Conservation (phyloP, 1,139 yeast species). For the Debaryomyces psychrophilus region DNA sequence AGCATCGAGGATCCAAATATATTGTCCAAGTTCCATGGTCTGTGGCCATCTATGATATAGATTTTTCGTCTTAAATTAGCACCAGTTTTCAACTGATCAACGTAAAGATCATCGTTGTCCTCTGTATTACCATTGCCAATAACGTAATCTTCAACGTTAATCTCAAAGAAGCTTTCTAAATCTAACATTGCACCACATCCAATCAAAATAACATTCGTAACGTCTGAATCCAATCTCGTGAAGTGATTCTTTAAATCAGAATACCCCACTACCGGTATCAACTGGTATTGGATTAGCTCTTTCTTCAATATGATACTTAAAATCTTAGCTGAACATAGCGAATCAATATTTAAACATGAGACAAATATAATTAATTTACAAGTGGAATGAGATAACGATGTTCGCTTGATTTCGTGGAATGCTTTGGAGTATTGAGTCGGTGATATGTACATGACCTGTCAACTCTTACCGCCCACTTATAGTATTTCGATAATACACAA, state of each 20-base stretch:
- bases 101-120: slow-evolving; percentile 8
- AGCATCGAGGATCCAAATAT: slow-evolving; percentile 83
- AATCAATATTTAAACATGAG: slow-evolving; percentile 88
- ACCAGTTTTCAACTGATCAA: slow-evolving; percentile 10
- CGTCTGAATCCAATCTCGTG: slow-evolving; percentile 66
- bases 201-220: slow-evolving; percentile 74
- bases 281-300: slow-evolving; percentile 83
- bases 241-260: slow-evolving; percentile 72
- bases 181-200: slow-evolving; percentile 98
- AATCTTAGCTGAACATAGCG: slow-evolving; percentile 86
- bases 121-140: slow-evolving; percentile 13
- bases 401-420: slow-evolving; percentile 60
- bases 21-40: slow-evolving; percentile 97
- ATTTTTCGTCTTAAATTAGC: slow-evolving; percentile 33
- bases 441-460: slow-evolving; percentile 57
- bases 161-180: slow-evolving; percentile 73
- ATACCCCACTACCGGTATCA: slow-evolving; percentile 94
- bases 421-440: slow-evolving; percentile 63
- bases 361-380: slow-evolving; percentile 88
- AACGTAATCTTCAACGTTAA: slow-evolving; percentile 54
- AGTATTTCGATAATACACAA: neutral
- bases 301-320: slow-evolving; percentile 71
- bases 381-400: slow-evolving; percentile 82
- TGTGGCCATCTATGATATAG: slow-evolving; percentile 85
- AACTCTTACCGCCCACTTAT: slow-evolving; percentile 3